Evolutionary conservation across 257 asterid species (phyloP).

Genomic region (Nicotiana benthamiana): DNA sequence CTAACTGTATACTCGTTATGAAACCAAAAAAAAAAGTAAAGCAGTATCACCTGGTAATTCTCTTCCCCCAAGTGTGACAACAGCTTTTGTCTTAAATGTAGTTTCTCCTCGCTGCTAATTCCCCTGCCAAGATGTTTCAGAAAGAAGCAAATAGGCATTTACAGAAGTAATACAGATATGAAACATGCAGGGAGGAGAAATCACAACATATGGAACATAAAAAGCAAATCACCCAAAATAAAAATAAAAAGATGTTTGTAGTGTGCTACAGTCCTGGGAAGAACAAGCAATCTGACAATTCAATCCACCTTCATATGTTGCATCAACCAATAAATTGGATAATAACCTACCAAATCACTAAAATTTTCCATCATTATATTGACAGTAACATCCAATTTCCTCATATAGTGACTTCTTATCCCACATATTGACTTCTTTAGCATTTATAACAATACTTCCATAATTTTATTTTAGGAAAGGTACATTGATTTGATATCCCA

Average conservation of each 20-base stretch:
- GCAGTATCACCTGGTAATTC: conserved; percentile 61
- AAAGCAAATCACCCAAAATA: neutral
- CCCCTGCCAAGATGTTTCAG: conserved; percentile 49
- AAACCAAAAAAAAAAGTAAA: neutral
- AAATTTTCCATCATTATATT: neutral
- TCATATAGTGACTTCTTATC: neutral
- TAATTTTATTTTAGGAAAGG: neutral
- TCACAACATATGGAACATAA: conserved; percentile 3
- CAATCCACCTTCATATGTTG: neutral
- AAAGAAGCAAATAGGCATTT: conserved; percentile 8
- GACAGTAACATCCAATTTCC: neutral
- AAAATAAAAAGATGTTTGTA: neutral
- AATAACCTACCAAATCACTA: neutral
- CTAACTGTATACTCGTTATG: neutral
- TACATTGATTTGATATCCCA: neutral
- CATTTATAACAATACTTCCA: neutral
- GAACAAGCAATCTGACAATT: neutral
- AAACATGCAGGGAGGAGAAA: neutral
- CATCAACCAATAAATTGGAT: neutral
- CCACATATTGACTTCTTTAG: neutral
- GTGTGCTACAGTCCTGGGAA: neutral
- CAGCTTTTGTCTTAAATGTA: conserved; percentile 71
- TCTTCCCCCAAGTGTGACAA: conserved; percentile 86
- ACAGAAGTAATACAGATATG: neutral
- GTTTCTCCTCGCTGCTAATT: conserved; percentile 77